These are phyloP conservation scores for Waltergamsia citrina DNA, from an alignment of 2,329 filamentous ascomycete species.

Conservation along the genomic window DNA sequence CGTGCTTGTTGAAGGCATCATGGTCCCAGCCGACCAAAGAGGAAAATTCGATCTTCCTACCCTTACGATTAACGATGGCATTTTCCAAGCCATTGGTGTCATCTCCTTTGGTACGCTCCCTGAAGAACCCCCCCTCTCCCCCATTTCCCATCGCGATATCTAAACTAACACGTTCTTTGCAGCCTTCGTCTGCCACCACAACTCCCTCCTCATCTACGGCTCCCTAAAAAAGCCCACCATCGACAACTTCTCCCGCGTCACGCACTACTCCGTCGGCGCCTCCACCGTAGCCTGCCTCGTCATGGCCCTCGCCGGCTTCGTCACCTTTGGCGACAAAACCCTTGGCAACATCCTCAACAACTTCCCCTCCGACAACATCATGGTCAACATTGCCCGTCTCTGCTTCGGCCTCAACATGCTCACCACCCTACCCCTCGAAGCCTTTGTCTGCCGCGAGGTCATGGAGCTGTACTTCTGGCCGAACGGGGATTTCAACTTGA, in stretches of 20 bases:
- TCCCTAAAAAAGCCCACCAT: conserved; percentile 90
- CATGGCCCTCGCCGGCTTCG: conserved; percentile 82
- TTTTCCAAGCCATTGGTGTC: conserved; percentile 94
- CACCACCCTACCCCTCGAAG: conserved; percentile 90
- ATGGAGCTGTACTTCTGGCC: conserved; percentile 79
- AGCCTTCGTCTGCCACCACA: conserved; percentile 75
- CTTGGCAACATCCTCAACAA: conserved; percentile 97
- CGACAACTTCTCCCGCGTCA: conserved; percentile 87
- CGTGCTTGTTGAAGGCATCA: conserved; percentile 72
- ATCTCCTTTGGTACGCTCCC: conserved; percentile 75
- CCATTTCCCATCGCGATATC: background rate
- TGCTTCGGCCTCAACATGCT: conserved; percentile 99
- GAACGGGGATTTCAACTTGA: conserved; percentile 66
- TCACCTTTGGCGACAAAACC: conserved; percentile 87
- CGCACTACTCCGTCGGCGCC: conserved; percentile 83
- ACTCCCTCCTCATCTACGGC: conserved; percentile 94
- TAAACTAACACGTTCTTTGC: conserved; percentile 3
- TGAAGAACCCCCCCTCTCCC: background rate
- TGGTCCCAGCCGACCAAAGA: conserved; percentile 61
- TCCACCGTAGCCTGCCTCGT: conserved; percentile 86
- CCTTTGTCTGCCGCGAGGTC: conserved; percentile 94
- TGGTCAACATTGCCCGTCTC: conserved; percentile 90
- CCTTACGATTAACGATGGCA: conserved; percentile 72
- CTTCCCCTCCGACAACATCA: conserved; percentile 79
- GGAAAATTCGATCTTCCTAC: conserved; percentile 63